These are phyloP conservation scores for Aurifilum marmelostoma DNA, from an alignment of 2,329 filamentous ascomycete genomes.

Conservation along the genomic window DNA sequence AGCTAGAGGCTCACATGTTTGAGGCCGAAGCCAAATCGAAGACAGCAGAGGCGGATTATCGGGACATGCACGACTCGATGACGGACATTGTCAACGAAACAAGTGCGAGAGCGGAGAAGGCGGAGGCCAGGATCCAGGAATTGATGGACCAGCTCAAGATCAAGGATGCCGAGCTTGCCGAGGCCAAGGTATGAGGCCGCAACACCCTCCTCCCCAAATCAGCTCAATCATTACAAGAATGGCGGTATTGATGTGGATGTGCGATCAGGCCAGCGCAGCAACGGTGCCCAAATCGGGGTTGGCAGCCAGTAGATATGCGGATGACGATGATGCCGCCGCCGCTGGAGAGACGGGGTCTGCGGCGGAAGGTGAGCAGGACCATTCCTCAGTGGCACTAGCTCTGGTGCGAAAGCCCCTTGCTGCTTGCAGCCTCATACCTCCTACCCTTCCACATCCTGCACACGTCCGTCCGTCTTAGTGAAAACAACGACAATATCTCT, in stretches of 20 bases:
- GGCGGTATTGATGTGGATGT: constrained; percentile 1
- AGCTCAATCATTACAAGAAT: neutral
- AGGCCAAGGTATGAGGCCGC: constrained; percentile 54
- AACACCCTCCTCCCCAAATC: constrained; percentile 11
- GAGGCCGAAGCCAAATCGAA: constrained; percentile 56
- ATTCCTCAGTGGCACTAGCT: constrained; percentile 67
- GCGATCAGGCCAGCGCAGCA: constrained; percentile 48
- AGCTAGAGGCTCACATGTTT: constrained; percentile 55
- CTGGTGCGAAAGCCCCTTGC: constrained; percentile 63
- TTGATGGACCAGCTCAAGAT: constrained; percentile 61
- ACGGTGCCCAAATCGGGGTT: constrained; percentile 53
- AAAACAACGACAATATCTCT: neutral
- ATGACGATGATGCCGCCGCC: constrained; percentile 36
- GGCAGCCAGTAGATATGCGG: constrained; percentile 57
- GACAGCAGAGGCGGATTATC: constrained; percentile 62
- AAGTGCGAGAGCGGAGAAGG: constrained; percentile 54
- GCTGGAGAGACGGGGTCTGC: constrained; percentile 38
- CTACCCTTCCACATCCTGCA: constrained; percentile 28
- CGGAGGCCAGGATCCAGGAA: constrained; percentile 52
- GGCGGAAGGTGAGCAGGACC: constrained; percentile 63
- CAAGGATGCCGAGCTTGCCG: constrained; percentile 65
- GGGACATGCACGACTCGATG: constrained; percentile 66
- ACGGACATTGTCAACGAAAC: constrained; percentile 63
- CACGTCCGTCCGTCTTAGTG: constrained; percentile 15
- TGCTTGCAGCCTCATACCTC: constrained; percentile 41